A percentile compares a stretch with the other conserved stretches of the same genome.
Conservation (phyloP, 495 filamentous ascomycete genomes). For the Trichoderma erinaceum region DNA sequence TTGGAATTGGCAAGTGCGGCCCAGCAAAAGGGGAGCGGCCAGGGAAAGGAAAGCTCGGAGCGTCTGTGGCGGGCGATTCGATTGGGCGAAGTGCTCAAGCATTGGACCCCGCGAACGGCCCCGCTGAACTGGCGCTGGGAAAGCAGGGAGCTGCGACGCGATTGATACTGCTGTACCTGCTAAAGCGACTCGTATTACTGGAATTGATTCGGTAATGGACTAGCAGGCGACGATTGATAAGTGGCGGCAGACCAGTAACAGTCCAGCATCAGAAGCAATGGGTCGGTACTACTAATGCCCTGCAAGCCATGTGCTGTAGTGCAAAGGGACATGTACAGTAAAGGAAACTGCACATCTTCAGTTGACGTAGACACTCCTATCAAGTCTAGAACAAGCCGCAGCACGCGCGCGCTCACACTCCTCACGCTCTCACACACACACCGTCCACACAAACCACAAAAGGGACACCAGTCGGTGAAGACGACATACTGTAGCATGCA, state of each 20-base stretch:
- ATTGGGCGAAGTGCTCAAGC: too few species aligned
- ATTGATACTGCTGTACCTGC: neutral
- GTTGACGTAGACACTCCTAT: neutral
- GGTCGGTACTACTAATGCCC: neutral
- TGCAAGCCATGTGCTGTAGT: neutral
- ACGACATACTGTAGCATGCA: neutral
- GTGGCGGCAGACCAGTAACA: neutral
- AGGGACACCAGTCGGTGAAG: neutral
- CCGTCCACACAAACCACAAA: neutral
- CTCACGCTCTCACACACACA: neutral
- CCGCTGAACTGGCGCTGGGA: neutral
- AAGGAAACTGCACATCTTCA: neutral
- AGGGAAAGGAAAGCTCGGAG: neutral
- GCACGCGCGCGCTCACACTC: neutral
- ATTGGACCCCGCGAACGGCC: too few species aligned
- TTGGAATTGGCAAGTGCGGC: neutral
- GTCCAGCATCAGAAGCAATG: neutral
- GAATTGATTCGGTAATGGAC: conserved; percentile 14
- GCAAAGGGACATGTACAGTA: neutral
- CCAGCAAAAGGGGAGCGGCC: neutral
- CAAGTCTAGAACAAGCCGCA: too few species aligned
- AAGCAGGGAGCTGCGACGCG: neutral
- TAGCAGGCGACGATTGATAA: neutral
- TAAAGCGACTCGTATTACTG: neutral
- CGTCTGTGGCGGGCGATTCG: too few species aligned